Conservation (phyloP, 371 early-diverging fungal genomes). For the Circinella minor region DNA sequence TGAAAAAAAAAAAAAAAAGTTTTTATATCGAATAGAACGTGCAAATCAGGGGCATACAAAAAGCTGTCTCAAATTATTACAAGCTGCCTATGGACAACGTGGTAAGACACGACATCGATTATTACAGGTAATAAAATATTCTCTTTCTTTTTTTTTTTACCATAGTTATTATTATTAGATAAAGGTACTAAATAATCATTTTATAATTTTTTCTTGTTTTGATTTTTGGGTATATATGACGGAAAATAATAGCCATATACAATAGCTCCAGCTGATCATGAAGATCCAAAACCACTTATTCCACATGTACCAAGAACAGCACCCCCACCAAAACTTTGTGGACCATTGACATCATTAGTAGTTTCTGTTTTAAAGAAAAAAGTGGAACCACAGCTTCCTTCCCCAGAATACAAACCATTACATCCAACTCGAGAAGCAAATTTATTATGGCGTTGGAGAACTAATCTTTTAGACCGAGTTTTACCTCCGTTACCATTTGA, state of each 20-base stretch:
- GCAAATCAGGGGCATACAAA: slow-evolving; percentile 41
- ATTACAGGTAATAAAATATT: slow-evolving; percentile 28
- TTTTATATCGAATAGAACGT: slow-evolving; percentile 35
- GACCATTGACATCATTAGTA: slow-evolving; percentile 29
- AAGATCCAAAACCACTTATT: slow-evolving; percentile 35
- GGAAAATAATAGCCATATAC: slow-evolving; percentile 29
- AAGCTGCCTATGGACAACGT: slow-evolving; percentile 44
- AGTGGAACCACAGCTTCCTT: slow-evolving; percentile 39
- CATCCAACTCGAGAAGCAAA: slow-evolving; percentile 51
- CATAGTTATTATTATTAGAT: not conserved
- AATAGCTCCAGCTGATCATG: slow-evolving; percentile 22
- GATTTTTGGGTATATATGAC: too few relatives aligned
- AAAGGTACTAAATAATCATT: not conserved
- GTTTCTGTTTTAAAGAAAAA: slow-evolving; percentile 22
- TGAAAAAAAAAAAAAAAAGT: slow-evolving; percentile 15
- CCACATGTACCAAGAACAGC: slow-evolving; percentile 48
- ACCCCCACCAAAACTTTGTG: slow-evolving; percentile 45
- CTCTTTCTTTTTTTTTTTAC: too few relatives aligned
- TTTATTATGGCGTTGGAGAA: slow-evolving; percentile 45
- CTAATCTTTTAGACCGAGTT: slow-evolving; percentile 31
- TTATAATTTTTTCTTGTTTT: too few relatives aligned
- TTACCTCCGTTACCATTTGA: slow-evolving; percentile 42
- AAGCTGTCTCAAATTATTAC: slow-evolving; percentile 36
- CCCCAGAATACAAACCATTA: slow-evolving; percentile 44
- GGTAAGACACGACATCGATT: slow-evolving; percentile 42